Percentiles rank a stretch among this genome's conserved stretches.
These are phyloP conservation scores for Tuber umbilicatum DNA, from an alignment of 495 filamentous ascomycete genomes.

Conservation along the genomic window DNA sequence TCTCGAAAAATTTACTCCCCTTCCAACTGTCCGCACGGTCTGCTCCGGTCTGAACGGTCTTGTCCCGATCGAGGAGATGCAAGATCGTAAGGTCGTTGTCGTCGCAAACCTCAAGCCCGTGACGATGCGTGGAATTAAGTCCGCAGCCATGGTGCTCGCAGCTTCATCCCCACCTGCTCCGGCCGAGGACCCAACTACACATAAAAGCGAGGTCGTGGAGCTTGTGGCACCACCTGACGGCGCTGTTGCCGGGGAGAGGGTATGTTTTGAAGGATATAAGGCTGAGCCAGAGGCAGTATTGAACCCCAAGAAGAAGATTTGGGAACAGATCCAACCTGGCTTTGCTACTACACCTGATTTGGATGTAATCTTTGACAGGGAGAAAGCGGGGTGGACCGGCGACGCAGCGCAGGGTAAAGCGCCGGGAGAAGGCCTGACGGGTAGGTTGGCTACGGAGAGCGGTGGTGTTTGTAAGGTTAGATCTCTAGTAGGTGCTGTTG, in stretches of 20 bases:
- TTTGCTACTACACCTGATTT: constrained; percentile 75
- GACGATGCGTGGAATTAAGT: constrained; percentile 97
- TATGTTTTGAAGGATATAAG: constrained; percentile 89
- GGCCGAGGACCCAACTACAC: constrained; percentile 77
- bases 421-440: constrained; percentile 56
- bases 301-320: constrained; percentile 99
- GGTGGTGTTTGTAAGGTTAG: constrained; percentile 70
- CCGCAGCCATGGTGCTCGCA: constrained; percentile 89
- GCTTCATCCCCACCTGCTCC: constrained; percentile 74
- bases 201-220: constrained; percentile 65
- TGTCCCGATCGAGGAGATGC: constrained; percentile 89
- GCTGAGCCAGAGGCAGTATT: constrained; percentile 85
- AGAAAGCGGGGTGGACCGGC: constrained; percentile 55
- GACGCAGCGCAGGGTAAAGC: constrained; percentile 51
- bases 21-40: constrained; percentile 65
- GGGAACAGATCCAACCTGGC: constrained; percentile 90
- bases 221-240: constrained; percentile 79
- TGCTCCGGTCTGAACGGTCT: constrained; percentile 94
- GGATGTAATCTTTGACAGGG: constrained; percentile 72
- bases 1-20: constrained; percentile 20
- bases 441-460: constrained; percentile 62
- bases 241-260: constrained; percentile 71
- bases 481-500: constrained; percentile 62
- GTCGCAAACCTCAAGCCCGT: constrained; percentile 98
- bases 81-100: constrained; percentile 83